phyloP scores from a whole-genome alignment of 192 early-diverging fungal genomes.

The Linnemannia exigua region DNA sequence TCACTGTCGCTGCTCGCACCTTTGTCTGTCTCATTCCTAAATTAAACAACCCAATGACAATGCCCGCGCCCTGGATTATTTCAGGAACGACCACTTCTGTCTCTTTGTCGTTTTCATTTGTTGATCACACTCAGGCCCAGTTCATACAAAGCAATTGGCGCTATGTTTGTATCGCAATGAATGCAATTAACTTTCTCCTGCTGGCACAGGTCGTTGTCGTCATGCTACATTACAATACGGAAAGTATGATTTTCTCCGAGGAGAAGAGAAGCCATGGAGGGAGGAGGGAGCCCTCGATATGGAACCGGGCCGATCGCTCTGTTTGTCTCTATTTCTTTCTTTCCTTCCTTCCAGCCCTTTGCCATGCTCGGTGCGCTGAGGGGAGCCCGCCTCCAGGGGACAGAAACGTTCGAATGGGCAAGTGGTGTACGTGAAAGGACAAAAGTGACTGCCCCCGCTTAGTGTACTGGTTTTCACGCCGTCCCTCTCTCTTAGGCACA shows the following conservation, averaged over 20 bases:
- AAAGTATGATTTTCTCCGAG: constrained; percentile 4
- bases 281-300: no score
- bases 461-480: no score
- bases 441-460: background rate
- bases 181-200: background rate
- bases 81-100: background rate
- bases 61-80: background rate
- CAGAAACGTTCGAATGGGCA: background rate
- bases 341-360: no score
- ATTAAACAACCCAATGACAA: background rate
- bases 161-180: background rate
- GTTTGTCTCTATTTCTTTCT: no score
- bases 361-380: no score
- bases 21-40: background rate
- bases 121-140: no score
- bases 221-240: background rate
- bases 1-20: no score
- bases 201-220: background rate
- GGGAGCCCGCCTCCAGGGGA: background rate
- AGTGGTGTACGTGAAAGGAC: background rate
- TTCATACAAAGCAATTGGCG: no score
- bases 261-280: background rate
- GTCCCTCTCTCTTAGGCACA: no score
- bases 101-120: background rate
- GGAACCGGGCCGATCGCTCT: background rate